phyloP scores from a whole-genome alignment of 257 asterid genomes.

The Anisodus tanguticus region DNA sequence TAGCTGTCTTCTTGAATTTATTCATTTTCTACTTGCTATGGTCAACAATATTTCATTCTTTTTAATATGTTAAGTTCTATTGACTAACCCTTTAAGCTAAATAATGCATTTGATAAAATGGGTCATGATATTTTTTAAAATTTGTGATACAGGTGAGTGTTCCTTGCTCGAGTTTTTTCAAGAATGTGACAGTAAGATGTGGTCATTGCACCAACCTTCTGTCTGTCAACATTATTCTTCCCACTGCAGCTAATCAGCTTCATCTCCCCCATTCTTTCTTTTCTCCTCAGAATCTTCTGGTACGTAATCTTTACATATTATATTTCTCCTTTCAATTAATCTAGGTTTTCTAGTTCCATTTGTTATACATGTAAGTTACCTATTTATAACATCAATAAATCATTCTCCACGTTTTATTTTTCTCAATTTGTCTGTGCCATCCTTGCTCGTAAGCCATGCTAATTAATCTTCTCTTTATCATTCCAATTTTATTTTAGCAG shows the following conservation, averaged over 20 bases:
- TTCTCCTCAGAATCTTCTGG: constrained; percentile 94
- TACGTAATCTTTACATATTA: constrained; percentile 18
- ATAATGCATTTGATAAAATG: background rate
- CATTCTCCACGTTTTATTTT: background rate
- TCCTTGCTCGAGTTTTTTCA: constrained; percentile 93
- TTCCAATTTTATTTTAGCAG: background rate
- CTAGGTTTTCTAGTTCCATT: constrained; percentile 36
- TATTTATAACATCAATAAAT: background rate
- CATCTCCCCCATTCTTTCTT: constrained; percentile 85
- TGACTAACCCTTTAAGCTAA: background rate
- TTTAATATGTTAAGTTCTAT: background rate
- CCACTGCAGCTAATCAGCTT: constrained; percentile 71
- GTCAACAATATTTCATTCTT: too few species aligned
- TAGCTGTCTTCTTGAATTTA: too few species aligned
- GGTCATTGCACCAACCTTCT: constrained; percentile 98
- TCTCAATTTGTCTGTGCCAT: background rate
- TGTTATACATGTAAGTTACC: background rate
- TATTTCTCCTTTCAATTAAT: background rate
- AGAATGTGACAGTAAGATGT: constrained; percentile 92
- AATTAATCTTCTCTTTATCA: too few species aligned
- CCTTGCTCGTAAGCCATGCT: too few species aligned
- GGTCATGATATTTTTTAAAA: too few species aligned
- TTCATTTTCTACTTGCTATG: too few species aligned
- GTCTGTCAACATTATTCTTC: constrained; percentile 89
- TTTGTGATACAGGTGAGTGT: constrained; percentile 71